A percentile compares a stretch with the other conserved stretches of the same genome.
These are phyloP conservation scores for Podosphaera fusca DNA, from an alignment of 2,329 filamentous ascomycete species.

Conservation along the genomic window DNA sequence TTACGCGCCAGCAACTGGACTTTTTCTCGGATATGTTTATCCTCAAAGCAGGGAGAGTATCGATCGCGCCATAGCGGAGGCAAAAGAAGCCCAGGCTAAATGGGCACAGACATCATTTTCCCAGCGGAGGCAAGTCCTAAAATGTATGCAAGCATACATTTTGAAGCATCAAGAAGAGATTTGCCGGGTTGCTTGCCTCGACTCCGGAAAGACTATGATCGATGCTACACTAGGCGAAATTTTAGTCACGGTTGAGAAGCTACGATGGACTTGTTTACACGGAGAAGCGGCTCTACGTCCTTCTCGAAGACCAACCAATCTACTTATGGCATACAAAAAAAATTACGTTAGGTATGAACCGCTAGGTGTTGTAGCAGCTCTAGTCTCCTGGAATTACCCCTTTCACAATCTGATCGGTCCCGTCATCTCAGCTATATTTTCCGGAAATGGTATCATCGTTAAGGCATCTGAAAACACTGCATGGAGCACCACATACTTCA, in stretches of 20 bases:
- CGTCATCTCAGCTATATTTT: conserved; percentile 72
- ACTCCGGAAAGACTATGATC: conserved; percentile 89
- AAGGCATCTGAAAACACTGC: conserved; percentile 92
- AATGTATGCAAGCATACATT: conserved; percentile 59
- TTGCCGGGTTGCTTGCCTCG: conserved; percentile 62
- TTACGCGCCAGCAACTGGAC: conserved; percentile 75
- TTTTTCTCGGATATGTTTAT: conserved; percentile 56
- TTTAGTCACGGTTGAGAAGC: conserved; percentile 76
- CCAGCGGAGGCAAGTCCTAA: conserved; percentile 56
- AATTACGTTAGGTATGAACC: conserved; percentile 84
- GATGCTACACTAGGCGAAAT: conserved; percentile 90
- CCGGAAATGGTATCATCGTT: conserved; percentile 77
- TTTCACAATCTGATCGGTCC: conserved; percentile 91
- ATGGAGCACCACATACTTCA: conserved; percentile 74
- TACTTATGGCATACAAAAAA: conserved; percentile 87
- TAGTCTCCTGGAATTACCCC: conserved; percentile 92
- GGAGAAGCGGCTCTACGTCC: conserved; percentile 60
- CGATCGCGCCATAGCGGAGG: conserved; percentile 52
- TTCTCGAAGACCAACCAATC: conserved; percentile 57
- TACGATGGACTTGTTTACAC: conserved; percentile 82
- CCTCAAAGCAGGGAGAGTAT: conserved; percentile 56
- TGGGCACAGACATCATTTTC: conserved; percentile 63
- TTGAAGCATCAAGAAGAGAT: conserved; percentile 79
- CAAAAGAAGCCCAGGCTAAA: conserved; percentile 47
- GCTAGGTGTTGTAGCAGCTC: conserved; percentile 72